phyloP scores from a whole-genome alignment of 345 rosid species.

The Melaleuca quinquenervia region DNA sequence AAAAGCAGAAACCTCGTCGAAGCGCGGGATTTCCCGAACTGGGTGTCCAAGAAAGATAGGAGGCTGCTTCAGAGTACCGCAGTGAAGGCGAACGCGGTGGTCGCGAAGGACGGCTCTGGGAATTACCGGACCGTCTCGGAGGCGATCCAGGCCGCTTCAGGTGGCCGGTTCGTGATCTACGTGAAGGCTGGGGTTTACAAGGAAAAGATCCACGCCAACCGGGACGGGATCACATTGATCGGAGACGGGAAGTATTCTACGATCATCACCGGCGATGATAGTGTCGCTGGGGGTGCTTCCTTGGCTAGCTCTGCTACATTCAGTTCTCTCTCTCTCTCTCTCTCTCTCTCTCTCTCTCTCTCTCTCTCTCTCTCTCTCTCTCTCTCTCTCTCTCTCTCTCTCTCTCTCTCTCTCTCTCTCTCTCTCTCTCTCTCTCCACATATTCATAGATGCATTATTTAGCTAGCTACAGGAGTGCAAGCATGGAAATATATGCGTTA shows the following conservation, averaged over 20 bases:
- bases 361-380: constrained; percentile 2
- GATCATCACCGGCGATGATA: constrained; percentile 39
- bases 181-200: constrained; percentile 73
- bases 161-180: constrained; percentile 57
- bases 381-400: neutral
- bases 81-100: constrained; percentile 28
- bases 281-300: constrained; percentile 45
- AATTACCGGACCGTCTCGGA: constrained; percentile 48
- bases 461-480: too few relatives aligned
- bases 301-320: constrained; percentile 59
- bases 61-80: constrained; percentile 19
- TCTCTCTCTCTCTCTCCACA: neutral
- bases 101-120: constrained; percentile 80
- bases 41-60: constrained; percentile 44
- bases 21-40: constrained; percentile 21
- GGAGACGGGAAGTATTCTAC: constrained; percentile 82
- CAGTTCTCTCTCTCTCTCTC: constrained; percentile 21
- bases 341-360: neutral
- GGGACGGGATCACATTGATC: constrained; percentile 56
- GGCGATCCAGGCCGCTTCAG: constrained; percentile 54
- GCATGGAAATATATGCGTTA: too few relatives aligned
- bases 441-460: neutral
- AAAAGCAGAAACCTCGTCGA: neutral
- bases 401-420: constrained; percentile 2
- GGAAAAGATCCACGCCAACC: constrained; percentile 45